Percentiles rank a stretch among this genome's conserved stretches.
phyloP scores from a whole-genome alignment of 2,329 filamentous ascomycete species.

The Hypoxylon sp. region DNA sequence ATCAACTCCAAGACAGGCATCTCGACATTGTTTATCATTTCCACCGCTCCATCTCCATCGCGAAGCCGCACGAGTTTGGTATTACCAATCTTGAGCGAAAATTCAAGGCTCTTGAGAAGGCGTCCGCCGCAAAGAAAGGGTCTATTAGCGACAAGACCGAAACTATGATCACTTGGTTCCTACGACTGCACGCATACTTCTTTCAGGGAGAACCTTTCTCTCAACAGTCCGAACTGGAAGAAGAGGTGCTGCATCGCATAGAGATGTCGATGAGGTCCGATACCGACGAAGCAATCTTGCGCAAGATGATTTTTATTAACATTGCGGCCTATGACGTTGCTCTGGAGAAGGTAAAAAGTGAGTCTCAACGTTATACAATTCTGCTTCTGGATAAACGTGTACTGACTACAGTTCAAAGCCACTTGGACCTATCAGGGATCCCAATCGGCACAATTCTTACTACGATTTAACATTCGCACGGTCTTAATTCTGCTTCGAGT shows the following conservation, averaged over 20 bases:
- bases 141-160: constrained; percentile 68
- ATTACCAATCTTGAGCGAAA: constrained; percentile 83
- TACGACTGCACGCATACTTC: constrained; percentile 87
- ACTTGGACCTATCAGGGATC: constrained; percentile 63
- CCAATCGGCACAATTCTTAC: constrained; percentile 73
- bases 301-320: constrained; percentile 88
- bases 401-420: constrained; percentile 54
- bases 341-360: constrained; percentile 71
- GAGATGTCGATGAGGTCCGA: constrained; percentile 79
- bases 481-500: constrained; percentile 80
- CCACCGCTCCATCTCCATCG: constrained; percentile 83
- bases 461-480: constrained; percentile 84
- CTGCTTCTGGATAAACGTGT: constrained; percentile 6
- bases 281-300: constrained; percentile 73
- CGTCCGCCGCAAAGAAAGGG: constrained; percentile 54
- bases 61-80: constrained; percentile 81
- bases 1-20: constrained; percentile 82
- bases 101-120: constrained; percentile 71
- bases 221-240: constrained; percentile 85
- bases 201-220: constrained; percentile 82
- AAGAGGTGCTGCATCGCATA: constrained; percentile 85
- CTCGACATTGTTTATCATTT: constrained; percentile 91
- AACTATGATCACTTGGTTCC: constrained; percentile 83
- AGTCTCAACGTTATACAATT: constrained; percentile 42
- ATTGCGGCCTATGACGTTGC: constrained; percentile 86